Evolutionary conservation across 345 rosid genomes (phyloP).

Genomic region (Schrenkiella parvula): DNA sequence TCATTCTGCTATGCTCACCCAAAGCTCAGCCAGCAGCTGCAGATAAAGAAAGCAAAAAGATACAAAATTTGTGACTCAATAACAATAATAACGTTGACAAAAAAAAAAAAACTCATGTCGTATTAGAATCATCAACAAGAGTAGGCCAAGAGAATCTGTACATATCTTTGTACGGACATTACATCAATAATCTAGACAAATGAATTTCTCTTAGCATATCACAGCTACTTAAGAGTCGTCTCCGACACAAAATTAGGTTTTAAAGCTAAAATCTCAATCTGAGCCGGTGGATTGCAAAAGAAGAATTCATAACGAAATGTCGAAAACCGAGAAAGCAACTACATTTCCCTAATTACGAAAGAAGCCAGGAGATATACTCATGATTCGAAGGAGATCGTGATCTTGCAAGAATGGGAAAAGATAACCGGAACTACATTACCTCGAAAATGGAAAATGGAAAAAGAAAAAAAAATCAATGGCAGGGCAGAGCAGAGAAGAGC

Average conservation of each 20-base stretch:
- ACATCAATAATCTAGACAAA: not conserved
- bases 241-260: not conserved
- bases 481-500: constrained; percentile 6
- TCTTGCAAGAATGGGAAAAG: not conserved
- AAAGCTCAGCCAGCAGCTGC: constrained; percentile 10
- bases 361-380: not conserved
- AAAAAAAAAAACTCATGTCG: not conserved
- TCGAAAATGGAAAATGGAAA: not conserved
- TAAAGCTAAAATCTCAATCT: constrained; percentile 1
- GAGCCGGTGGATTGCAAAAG: not conserved
- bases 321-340: not conserved
- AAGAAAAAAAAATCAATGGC: not conserved
- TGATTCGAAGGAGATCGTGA: not conserved
- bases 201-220: not conserved
- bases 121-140: not conserved
- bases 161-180: not conserved
- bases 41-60: not conserved
- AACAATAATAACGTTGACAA: not conserved
- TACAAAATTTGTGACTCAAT: not conserved
- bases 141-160: not conserved
- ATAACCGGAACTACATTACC: constrained; percentile 6
- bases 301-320: not conserved
- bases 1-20: not conserved
- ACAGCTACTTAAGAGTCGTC: constrained; percentile 4
- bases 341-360: constrained; percentile 6